These are phyloP conservation scores for Podochytrium sp. DNA, from an alignment of 192 early-diverging fungal species.

Conservation along the genomic window DNA sequence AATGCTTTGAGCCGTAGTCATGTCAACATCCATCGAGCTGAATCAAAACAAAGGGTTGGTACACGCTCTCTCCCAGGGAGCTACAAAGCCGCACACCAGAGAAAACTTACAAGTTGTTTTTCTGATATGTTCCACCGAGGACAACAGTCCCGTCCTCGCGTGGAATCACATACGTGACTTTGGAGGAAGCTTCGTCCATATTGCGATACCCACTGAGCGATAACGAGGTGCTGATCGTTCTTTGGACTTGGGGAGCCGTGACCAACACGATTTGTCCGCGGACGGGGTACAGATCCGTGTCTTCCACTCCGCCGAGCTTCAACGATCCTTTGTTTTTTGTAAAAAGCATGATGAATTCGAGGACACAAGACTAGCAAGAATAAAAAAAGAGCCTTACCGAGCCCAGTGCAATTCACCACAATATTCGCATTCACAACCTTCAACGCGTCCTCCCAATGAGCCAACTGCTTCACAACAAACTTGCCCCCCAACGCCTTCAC, in stretches of 20 bases:
- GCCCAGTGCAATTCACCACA: constrained; percentile 83
- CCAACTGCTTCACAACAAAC: constrained; percentile 26
- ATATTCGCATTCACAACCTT: constrained; percentile 45
- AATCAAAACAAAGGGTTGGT: background rate
- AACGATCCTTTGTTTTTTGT: constrained; percentile 48
- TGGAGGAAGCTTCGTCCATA: constrained; percentile 3
- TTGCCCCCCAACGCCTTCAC: constrained; percentile 65
- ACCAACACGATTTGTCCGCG: constrained; percentile 83
- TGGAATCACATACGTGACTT: constrained; percentile 81
- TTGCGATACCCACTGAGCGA: constrained; percentile 1
- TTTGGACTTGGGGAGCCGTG: constrained; percentile 68
- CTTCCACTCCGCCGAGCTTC: constrained; percentile 73
- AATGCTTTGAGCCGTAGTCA: constrained; percentile 39
- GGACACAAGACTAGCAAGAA: background rate
- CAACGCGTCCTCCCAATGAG: constrained; percentile 54
- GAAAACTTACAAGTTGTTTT: background rate
- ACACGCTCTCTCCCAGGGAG: background rate
- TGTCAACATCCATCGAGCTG: constrained; percentile 34
- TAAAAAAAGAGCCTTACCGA: constrained; percentile 46
- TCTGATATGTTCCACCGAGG: constrained; percentile 72
- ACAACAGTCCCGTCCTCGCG: constrained; percentile 76
- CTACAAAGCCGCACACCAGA: background rate
- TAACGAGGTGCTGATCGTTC: constrained; percentile 52
- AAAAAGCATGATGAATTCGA: background rate
- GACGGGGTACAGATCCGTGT: constrained; percentile 72